Percentiles rank a stretch among this genome's conserved stretches.
Conservation (phyloP, 1,139 yeast species). For the Geotrichum candidum region DNA sequence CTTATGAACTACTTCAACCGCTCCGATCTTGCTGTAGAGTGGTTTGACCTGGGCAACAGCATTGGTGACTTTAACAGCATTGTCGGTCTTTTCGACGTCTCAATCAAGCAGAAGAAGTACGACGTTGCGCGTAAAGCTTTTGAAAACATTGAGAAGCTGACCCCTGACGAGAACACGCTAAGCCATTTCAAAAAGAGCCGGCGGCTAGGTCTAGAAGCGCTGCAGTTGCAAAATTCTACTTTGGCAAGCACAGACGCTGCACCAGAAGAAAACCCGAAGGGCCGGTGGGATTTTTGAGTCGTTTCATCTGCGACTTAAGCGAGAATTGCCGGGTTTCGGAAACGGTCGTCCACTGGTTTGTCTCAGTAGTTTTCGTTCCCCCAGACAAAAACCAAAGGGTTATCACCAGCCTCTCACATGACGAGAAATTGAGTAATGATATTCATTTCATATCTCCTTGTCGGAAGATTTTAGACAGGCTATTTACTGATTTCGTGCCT, state of each 20-base stretch:
- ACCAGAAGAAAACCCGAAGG: neutral
- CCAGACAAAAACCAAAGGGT: neutral
- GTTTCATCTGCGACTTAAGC: neutral
- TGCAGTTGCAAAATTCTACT: neutral
- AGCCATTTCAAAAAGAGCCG: constrained; percentile 10
- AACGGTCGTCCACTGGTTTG: neutral
- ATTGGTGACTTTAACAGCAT: constrained; percentile 53
- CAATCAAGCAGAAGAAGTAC: constrained; percentile 2
- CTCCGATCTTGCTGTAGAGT: constrained; percentile 59
- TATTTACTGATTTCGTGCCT: neutral
- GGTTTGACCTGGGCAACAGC: constrained; percentile 81
- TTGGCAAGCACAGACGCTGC: neutral
- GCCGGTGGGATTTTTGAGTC: constrained; percentile 10
- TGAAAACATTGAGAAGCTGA: constrained; percentile 6
- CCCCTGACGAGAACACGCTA: constrained; percentile 9
- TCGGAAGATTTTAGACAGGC: neutral
- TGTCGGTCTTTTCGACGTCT: constrained; percentile 68
- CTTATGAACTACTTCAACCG: constrained; percentile 46
- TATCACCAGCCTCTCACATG: neutral
- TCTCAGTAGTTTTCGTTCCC: neutral
- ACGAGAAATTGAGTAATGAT: neutral
- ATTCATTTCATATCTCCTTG: neutral
- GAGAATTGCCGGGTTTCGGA: neutral
- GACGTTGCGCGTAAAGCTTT: constrained; percentile 2
- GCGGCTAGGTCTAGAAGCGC: neutral